phyloP scores from a whole-genome alignment of 192 early-diverging fungal species.

The Entomortierella parvispora region DNA sequence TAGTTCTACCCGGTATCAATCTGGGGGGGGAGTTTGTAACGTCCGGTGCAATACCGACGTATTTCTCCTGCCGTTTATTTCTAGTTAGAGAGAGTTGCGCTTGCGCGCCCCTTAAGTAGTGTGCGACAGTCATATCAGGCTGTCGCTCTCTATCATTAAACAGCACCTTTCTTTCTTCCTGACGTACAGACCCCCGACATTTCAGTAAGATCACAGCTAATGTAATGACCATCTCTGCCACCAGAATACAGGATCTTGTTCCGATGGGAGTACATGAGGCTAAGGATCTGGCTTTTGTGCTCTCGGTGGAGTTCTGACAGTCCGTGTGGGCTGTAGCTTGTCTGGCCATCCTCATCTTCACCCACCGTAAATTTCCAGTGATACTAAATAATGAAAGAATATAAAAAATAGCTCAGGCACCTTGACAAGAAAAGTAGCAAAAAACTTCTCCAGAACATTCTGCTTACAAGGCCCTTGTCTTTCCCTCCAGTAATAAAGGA shows the following conservation, averaged over 20 bases:
- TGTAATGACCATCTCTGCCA: slow-evolving; percentile 13
- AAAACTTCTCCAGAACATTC: too few relatives aligned
- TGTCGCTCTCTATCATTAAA: too few relatives aligned
- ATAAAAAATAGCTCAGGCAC: neutral
- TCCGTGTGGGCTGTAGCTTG: neutral
- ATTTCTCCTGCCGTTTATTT: too few relatives aligned
- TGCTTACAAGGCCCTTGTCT: slow-evolving; percentile 20
- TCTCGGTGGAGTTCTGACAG: slow-evolving; percentile 3
- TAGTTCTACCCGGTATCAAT: too few relatives aligned
- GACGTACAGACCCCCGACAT: too few relatives aligned
- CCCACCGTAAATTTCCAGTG: slow-evolving; percentile 27
- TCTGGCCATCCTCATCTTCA: neutral
- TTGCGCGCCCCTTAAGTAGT: too few relatives aligned
- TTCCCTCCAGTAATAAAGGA: slow-evolving; percentile 31
- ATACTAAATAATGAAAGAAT: slow-evolving; percentile 4
- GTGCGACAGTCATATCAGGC: too few relatives aligned
- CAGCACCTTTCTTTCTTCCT: too few relatives aligned
- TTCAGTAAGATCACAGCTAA: slow-evolving; percentile 24
- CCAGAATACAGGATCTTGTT: slow-evolving; percentile 20
- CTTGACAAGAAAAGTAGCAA: too few relatives aligned
- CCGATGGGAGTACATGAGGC: slow-evolving; percentile 10
- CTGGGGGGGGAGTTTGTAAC: too few relatives aligned
- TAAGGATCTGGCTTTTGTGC: slow-evolving; percentile 6
- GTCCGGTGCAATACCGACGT: too few relatives aligned
- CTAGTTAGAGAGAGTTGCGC: too few relatives aligned